phyloP scores from a whole-genome alignment of 208 protist species.

The Trypanosoma congolense region DNA sequence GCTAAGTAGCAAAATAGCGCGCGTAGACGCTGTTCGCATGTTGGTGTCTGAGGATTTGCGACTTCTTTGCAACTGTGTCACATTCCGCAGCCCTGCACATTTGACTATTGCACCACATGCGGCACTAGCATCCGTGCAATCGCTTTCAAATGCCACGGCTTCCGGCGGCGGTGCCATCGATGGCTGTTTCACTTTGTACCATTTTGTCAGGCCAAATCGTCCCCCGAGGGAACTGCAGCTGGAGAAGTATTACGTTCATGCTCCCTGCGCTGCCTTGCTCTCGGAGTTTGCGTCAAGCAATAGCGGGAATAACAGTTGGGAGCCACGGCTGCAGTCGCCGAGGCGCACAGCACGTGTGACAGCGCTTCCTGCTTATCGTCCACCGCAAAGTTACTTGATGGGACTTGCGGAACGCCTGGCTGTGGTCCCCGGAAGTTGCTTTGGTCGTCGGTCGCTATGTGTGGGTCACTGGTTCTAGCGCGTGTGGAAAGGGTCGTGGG shows the following conservation, averaged over 20 bases:
- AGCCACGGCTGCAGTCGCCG: slow-evolving; percentile 56
- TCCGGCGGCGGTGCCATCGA: not conserved
- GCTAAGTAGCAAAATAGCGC: slow-evolving; percentile 41
- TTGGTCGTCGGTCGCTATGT: slow-evolving; percentile 78
- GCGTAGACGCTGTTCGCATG: slow-evolving; percentile 39
- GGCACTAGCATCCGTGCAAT: slow-evolving; percentile 22
- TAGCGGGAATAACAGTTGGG: slow-evolving; percentile 9
- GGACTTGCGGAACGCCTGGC: slow-evolving; percentile 79
- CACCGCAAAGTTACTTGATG: slow-evolving; percentile 84
- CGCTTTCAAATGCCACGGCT: slow-evolving; percentile 1
- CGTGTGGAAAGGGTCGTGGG: no score
- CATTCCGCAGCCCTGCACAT: slow-evolving; percentile 31
- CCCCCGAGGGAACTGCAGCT: slow-evolving; percentile 73
- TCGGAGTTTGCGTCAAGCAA: slow-evolving; percentile 14
- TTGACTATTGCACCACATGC: slow-evolving; percentile 29
- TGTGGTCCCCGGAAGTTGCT: slow-evolving; percentile 69
- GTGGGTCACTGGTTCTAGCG: slow-evolving; percentile 85
- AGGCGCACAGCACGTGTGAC: slow-evolving; percentile 36
- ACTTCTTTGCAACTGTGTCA: slow-evolving; percentile 69
- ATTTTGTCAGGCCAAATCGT: slow-evolving; percentile 81
- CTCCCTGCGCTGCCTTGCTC: slow-evolving; percentile 24
- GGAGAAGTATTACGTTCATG: slow-evolving; percentile 72
- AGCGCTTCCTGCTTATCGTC: slow-evolving; percentile 49
- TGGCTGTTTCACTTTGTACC: slow-evolving; percentile 54
- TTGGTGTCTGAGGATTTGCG: slow-evolving; percentile 70